Evolutionary conservation across 495 filamentous ascomycete species (phyloP).

Genomic region (Entonaema liquescens): DNA sequence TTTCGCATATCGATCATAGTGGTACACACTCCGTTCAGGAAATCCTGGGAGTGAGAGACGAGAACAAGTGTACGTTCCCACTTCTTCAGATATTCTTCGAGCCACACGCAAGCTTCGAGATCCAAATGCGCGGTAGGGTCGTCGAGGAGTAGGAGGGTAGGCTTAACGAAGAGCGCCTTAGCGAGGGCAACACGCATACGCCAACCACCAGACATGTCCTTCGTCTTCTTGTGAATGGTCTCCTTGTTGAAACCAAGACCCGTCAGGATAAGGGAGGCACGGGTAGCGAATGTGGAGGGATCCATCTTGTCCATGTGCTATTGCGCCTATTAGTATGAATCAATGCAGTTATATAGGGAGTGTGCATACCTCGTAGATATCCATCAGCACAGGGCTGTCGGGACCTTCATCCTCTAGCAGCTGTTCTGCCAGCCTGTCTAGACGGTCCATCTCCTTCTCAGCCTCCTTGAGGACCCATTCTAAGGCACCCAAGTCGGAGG

Average conservation of each 20-base stretch:
- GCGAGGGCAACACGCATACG: constrained; percentile 98
- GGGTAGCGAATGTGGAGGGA: constrained; percentile 98
- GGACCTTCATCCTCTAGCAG: constrained; percentile 91
- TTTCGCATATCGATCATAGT: constrained; percentile 98
- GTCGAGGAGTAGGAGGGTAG: constrained; percentile 92
- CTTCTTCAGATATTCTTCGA: constrained; percentile 99
- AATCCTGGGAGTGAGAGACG: constrained; percentile 97
- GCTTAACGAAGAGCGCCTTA: constrained; percentile 99
- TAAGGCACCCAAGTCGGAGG: constrained; percentile 85
- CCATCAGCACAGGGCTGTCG: constrained; percentile 88
- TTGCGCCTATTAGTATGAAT: constrained; percentile 29
- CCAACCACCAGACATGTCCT: constrained; percentile 99
- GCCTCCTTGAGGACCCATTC: constrained; percentile 98
- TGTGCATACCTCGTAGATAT: constrained; percentile 89
- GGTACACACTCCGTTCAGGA: constrained; percentile 98
- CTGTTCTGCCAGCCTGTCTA: constrained; percentile 89
- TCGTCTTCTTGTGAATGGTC: constrained; percentile 98
- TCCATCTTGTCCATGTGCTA: constrained; percentile 99
- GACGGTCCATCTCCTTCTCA: constrained; percentile 86
- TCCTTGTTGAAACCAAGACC: constrained; percentile 99
- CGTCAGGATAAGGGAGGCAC: constrained; percentile 94
- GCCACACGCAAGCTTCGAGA: constrained; percentile 98
- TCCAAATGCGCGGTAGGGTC: constrained; percentile 99
- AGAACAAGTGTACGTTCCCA: constrained; percentile 98
- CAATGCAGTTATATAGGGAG: background rate